phyloP scores from a whole-genome alignment of 805 yeast genomes.

The Nadsonia fulvescens region DNA sequence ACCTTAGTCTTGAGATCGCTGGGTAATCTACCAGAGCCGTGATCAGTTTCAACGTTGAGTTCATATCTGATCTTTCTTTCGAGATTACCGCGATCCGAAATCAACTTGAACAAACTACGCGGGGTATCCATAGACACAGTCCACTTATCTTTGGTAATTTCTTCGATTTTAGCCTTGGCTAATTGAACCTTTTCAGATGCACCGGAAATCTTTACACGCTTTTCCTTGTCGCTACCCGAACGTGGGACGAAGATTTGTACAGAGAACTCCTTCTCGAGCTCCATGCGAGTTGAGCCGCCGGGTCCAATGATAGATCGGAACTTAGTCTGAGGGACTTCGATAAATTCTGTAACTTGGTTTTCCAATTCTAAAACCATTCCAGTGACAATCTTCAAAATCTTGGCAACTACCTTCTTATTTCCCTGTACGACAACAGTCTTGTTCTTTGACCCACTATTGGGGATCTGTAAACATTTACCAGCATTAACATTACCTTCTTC shows the following conservation, averaged over 20 bases:
- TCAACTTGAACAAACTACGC: slow-evolving; percentile 34
- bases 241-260: slow-evolving; percentile 55
- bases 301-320: slow-evolving; percentile 70
- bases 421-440: slow-evolving; percentile 52
- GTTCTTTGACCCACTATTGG: slow-evolving; percentile 37
- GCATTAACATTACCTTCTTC: slow-evolving; percentile 20
- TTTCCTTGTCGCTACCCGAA: slow-evolving; percentile 15
- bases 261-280: slow-evolving; percentile 48
- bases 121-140: slow-evolving; percentile 40
- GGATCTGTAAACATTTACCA: slow-evolving; percentile 45
- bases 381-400: slow-evolving; percentile 43
- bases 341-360: slow-evolving; percentile 12
- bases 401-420: slow-evolving; percentile 51
- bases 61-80: slow-evolving; percentile 35
- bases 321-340: slow-evolving; percentile 44
- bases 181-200: slow-evolving; percentile 44
- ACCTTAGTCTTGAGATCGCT: slow-evolving; percentile 28
- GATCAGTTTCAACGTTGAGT: slow-evolving; percentile 33
- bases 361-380: slow-evolving; percentile 48
- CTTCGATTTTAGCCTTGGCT: slow-evolving; percentile 43
- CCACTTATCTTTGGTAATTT: slow-evolving; percentile 41
- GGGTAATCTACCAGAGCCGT: slow-evolving; percentile 8
- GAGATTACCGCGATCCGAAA: slow-evolving; percentile 50
- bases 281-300: slow-evolving; percentile 56
- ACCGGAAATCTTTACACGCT: slow-evolving; percentile 38